Conservation (phyloP, 495 filamentous ascomycete species). For the Penicillium chermesinum region DNA sequence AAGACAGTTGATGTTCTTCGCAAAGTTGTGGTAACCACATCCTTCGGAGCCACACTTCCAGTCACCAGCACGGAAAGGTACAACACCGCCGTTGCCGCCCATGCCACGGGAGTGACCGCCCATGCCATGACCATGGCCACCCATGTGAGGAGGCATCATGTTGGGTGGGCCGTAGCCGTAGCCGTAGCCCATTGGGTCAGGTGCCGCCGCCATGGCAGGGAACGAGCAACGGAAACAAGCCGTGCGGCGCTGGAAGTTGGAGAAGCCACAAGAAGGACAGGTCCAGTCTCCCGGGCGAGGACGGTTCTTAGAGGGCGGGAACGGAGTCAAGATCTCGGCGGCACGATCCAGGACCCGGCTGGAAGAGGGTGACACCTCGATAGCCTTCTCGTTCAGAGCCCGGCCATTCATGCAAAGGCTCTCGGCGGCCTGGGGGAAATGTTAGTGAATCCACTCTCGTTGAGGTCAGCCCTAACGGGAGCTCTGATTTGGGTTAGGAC, state of each 20-base stretch:
- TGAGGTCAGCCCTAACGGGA: constrained; percentile 3
- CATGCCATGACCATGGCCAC: constrained; percentile 54
- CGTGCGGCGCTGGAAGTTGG: constrained; percentile 93
- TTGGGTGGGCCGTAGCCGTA: constrained; percentile 72
- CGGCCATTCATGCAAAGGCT: constrained; percentile 98
- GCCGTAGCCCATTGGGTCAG: constrained; percentile 66
- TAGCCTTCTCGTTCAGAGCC: constrained; percentile 95
- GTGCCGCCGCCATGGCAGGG: constrained; percentile 79
- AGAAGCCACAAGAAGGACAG: constrained; percentile 81
- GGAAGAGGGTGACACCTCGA: constrained; percentile 96
- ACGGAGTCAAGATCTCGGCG: constrained; percentile 89
- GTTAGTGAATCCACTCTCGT: constrained; percentile 15
- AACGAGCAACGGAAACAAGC: constrained; percentile 98
- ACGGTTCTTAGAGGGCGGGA: constrained; percentile 97
- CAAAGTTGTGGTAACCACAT: constrained; percentile 99
- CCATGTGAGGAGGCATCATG: constrained; percentile 83
- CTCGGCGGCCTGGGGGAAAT: constrained; percentile 68
- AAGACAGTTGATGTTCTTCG: constrained; percentile 96
- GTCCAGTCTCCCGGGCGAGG: constrained; percentile 98
- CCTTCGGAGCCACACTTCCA: constrained; percentile 98
- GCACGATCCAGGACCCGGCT: constrained; percentile 92
- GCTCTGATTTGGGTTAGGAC: constrained; percentile 26
- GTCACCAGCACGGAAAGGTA: constrained; percentile 95
- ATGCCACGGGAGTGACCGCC: constrained; percentile 66
- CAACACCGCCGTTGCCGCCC: constrained; percentile 76